phyloP scores from a whole-genome alignment of 2,329 filamentous ascomycete genomes.

The Fusarium heterosporum region DNA sequence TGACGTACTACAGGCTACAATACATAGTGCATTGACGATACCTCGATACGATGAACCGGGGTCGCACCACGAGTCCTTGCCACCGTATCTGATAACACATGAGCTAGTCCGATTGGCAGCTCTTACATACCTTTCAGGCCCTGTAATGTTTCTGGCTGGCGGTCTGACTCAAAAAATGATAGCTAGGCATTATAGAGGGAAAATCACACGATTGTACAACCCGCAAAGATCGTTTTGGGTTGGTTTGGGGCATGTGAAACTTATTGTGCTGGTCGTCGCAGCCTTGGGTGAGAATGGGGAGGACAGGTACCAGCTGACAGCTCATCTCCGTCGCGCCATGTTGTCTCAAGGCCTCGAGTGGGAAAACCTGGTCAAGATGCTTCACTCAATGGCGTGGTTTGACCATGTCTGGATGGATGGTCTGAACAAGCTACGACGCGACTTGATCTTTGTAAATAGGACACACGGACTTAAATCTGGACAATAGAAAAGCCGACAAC shows the following conservation, averaged over 20 bases:
- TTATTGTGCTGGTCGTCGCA: background rate
- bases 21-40: background rate
- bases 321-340: background rate
- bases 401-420: background rate
- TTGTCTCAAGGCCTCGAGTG: background rate
- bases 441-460: background rate
- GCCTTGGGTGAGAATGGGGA: background rate
- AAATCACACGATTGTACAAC: background rate
- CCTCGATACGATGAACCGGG: background rate
- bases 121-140: background rate
- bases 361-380: background rate
- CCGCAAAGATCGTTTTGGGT: background rate
- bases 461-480: too few species aligned
- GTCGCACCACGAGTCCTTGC: fast-evolving
- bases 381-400: background rate
- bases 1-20: background rate
- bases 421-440: background rate
- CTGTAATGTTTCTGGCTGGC: background rate
- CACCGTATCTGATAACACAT: background rate
- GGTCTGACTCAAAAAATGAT: background rate
- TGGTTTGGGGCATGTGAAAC: background rate
- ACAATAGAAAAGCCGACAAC: too few species aligned
- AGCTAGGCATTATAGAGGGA: background rate
- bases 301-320: background rate
- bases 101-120: background rate